Evolutionary conservation across 2,329 filamentous ascomycete species (phyloP), one percentile per base, ranked within the genome.

Genomic region (Neophaeococcomyces aloes): DNA sequence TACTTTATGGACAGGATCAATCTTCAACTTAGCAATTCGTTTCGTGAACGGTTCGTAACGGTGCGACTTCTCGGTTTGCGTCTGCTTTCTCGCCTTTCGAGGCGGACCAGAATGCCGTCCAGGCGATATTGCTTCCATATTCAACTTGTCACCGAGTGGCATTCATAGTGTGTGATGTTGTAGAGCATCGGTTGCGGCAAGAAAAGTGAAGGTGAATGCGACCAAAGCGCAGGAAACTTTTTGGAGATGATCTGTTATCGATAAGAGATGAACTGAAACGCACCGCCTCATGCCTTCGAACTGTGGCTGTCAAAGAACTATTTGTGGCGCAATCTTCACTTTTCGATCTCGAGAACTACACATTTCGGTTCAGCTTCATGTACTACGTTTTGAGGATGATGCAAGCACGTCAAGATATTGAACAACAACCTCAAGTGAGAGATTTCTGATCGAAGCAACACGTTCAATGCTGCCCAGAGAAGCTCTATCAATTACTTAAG

Each of bases 1-100:
- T 61, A 93, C 83, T 66, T 82, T 82, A 64, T 91, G 86, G 54
- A 98, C 76, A 35, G 91, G 91, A 58, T 98, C 89, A 66, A 98
- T 81, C 65, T 86, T 91, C 59, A 96, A 76, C 63, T 88, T 91
- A 51, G 85, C 78, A 61, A 96, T 85, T 63, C 93, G 91, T 59
- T 81, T 77, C 47, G 82, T 85, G 66, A 96, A 96, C 50, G 85
- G 82, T 66, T 95, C 83, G 77, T 86, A 96, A 61, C 85, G 76
- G 66, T 95, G 86, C 41, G 86, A 83, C 59, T 86, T 88, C 49
- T 81, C 79, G 54, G 87, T 84, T 39, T 72, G 70, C 19, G 86
- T 93, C 52, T 74, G 74, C 49, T 74, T 74, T 60, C 83, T 86
- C 51, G 73, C 58, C 39, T 69, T 73, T 66, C 82, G 85, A 54